phyloP scores from a whole-genome alignment of 129 eudicot species.

The Calendula officinalis region DNA sequence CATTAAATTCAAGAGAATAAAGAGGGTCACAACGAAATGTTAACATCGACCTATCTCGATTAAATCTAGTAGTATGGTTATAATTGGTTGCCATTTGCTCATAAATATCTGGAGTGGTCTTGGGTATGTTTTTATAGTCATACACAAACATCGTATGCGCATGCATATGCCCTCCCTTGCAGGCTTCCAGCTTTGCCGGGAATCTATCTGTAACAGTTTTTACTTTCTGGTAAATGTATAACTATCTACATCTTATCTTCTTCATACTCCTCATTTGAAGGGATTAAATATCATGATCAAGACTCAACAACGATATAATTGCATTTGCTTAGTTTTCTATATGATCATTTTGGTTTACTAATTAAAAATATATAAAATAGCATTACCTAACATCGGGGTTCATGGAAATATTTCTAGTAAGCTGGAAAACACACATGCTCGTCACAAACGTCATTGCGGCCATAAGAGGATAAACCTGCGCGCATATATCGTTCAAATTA shows the following conservation, averaged over 20 bases:
- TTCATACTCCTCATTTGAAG: too few species aligned
- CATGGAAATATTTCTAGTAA: constrained; percentile 67
- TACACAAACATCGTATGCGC: too few species aligned
- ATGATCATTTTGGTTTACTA: not conserved
- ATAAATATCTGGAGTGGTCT: too few species aligned
- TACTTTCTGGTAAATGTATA: too few species aligned
- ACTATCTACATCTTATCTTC: too few species aligned
- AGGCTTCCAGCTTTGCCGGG: too few species aligned
- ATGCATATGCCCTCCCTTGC: too few species aligned
- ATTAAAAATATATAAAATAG: not conserved
- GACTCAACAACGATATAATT: not conserved
- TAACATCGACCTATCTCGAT: not conserved
- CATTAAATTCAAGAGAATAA: not conserved
- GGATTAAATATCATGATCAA: too few species aligned
- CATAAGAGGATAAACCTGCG: constrained; percentile 85
- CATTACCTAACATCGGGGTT: constrained; percentile 90
- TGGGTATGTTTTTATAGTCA: too few species aligned
- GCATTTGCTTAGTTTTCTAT: not conserved
- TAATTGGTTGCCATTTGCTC: too few species aligned
- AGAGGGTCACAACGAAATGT: not conserved
- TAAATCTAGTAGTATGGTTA: not conserved
- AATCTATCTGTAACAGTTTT: too few species aligned
- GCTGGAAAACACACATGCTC: constrained; percentile 77
- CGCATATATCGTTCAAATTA: not conserved
- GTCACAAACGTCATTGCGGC: constrained; percentile 93